Evolutionary conservation across 208 protist genomes (phyloP).

Genomic region (Angomonas ambiguus): DNA sequence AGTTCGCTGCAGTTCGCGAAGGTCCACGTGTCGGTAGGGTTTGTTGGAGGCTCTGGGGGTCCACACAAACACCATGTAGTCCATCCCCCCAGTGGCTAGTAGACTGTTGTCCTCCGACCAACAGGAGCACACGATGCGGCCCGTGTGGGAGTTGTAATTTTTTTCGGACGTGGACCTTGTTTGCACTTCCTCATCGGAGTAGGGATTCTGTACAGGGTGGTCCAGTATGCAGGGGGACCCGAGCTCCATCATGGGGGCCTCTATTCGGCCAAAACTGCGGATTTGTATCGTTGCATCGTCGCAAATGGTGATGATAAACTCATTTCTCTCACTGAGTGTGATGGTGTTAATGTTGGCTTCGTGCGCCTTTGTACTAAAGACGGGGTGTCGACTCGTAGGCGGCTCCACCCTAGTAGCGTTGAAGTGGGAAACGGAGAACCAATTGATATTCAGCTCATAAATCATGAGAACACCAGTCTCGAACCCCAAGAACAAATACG

Average conservation of each 20-base stretch:
- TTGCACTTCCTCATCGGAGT: neutral
- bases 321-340: conserved; percentile 32
- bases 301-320: conserved; percentile 63
- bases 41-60: conserved; percentile 34
- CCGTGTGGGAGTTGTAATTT: conserved; percentile 30
- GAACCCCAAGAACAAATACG: conserved; percentile 69
- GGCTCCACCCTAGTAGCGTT: conserved; percentile 62
- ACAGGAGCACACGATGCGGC: conserved; percentile 62
- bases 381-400: conserved; percentile 38
- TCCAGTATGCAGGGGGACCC: conserved; percentile 23
- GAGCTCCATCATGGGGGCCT: conserved; percentile 54
- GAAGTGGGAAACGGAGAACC: conserved; percentile 55
- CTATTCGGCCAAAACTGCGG: conserved; percentile 47
- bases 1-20: conserved; percentile 36
- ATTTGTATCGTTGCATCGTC: conserved; percentile 69
- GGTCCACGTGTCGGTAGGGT: conserved; percentile 46
- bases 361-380: conserved; percentile 41
- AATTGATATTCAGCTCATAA: conserved; percentile 50
- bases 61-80: conserved; percentile 78
- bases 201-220: neutral
- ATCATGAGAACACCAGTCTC: conserved; percentile 67
- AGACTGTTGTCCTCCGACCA: conserved; percentile 38
- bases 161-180: neutral
- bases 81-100: conserved; percentile 65
- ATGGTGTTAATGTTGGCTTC: conserved; percentile 46